These are phyloP conservation scores for Ceratobasidium sp. DNA, from an alignment of 1,284 basidiomycete species.

Conservation along the genomic window DNA sequence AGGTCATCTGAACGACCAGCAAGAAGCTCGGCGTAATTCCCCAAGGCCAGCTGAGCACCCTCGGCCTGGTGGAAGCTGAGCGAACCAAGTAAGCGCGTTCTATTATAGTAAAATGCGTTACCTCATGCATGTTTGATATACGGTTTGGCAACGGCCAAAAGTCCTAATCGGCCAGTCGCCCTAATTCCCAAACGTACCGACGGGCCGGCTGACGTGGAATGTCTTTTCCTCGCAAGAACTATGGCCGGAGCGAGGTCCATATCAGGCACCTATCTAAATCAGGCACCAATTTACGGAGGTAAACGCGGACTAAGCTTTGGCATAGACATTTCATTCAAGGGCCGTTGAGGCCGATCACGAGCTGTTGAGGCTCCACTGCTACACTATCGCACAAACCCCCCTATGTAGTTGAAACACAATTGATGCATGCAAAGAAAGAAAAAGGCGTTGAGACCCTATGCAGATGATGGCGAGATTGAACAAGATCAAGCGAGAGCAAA, in stretches of 20 bases:
- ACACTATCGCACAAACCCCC: constrained; percentile 44
- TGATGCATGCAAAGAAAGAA: constrained; percentile 42
- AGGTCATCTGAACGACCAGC: constrained; percentile 42
- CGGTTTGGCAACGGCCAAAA: neutral
- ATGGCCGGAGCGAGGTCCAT: constrained; percentile 9
- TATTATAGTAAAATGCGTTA: constrained; percentile 12
- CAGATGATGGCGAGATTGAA: constrained; percentile 26
- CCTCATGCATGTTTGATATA: constrained; percentile 25
- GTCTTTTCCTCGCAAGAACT: constrained; percentile 42
- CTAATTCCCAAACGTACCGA: constrained; percentile 1
- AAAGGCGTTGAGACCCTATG: constrained; percentile 47
- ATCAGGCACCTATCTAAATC: neutral
- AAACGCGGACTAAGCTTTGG: neutral
- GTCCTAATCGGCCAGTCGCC: neutral
- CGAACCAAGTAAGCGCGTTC: constrained; percentile 8
- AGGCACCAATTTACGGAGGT: constrained; percentile 19
- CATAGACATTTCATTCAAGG: constrained; percentile 24
- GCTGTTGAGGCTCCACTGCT: constrained; percentile 45
- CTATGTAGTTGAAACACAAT: constrained; percentile 47
- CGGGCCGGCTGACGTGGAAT: constrained; percentile 30
- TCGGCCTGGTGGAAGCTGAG: constrained; percentile 2
- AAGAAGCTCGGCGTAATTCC: constrained; percentile 38
- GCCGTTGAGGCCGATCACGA: constrained; percentile 44
- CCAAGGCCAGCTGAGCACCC: constrained; percentile 34
- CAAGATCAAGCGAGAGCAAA: constrained; percentile 41